Percentiles rank a stretch among this genome's conserved stretches.
Evolutionary conservation across 768 basidiomycete species (phyloP).

Genomic region (Guyanaporus albipodus): DNA sequence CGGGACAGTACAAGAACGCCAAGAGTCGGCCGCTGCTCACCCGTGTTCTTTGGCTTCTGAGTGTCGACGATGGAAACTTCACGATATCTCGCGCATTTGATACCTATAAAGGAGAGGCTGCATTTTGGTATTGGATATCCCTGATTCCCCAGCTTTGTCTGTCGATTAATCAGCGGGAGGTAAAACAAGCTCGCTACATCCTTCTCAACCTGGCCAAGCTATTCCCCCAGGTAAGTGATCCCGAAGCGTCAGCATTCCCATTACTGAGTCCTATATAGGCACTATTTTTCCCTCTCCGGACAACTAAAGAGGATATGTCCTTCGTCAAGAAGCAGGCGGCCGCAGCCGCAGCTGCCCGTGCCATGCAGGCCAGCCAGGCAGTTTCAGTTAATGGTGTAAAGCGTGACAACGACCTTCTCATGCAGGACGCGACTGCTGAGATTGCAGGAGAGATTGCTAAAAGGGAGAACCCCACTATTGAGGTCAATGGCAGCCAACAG

Average conservation of each 20-base stretch:
- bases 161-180: constrained; percentile 87
- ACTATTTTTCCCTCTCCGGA: constrained; percentile 91
- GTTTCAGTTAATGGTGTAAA: constrained; percentile 23
- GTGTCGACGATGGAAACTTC: constrained; percentile 75
- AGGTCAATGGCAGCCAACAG: constrained; percentile 28
- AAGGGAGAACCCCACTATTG: constrained; percentile 17
- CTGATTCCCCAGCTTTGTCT: constrained; percentile 90
- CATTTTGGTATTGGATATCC: constrained; percentile 99
- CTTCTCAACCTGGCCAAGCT: constrained; percentile 85
- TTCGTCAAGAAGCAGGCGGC: constrained; percentile 42
- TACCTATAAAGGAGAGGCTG: constrained; percentile 92
- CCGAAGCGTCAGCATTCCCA: neutral
- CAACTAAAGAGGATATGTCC: constrained; percentile 68
- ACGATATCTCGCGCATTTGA: constrained; percentile 83
- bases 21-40: constrained; percentile 90
- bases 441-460: constrained; percentile 24
- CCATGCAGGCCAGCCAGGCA: constrained; percentile 34
- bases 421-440: constrained; percentile 30
- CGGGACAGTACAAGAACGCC: constrained; percentile 88
- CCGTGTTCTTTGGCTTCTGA: constrained; percentile 94
- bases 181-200: constrained; percentile 87
- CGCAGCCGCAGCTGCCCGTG: constrained; percentile 32
- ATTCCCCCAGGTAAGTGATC: constrained; percentile 77
- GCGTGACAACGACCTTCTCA: constrained; percentile 28
- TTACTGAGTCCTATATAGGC: constrained; percentile 49